Conservation (phyloP, 164 flowering plant species). For the grape (Vitis vinifera) region DNA sequence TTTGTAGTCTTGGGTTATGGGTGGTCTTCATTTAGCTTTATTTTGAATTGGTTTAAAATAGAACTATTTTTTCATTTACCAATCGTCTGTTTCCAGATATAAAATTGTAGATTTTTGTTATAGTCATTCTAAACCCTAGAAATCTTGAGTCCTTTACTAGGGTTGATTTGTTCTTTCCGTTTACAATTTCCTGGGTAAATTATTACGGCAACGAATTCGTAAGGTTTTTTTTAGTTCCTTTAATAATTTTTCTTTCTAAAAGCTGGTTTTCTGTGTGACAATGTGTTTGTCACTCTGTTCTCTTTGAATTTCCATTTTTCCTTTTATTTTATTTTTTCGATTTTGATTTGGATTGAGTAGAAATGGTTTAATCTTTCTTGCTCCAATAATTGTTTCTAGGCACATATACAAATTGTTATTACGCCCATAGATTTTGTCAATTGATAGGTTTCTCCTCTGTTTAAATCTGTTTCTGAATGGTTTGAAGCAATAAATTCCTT, state of each 20-base stretch:
- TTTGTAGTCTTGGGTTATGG: neutral
- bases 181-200: too few species aligned
- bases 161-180: too few species aligned
- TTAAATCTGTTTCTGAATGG: too few species aligned
- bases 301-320: neutral
- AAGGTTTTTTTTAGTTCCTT: neutral
- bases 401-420: neutral
- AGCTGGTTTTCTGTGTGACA: neutral
- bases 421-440: too few species aligned
- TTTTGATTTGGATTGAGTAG: neutral
- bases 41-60: neutral
- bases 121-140: too few species aligned
- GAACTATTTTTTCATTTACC: too few species aligned
- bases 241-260: neutral
- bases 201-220: neutral
- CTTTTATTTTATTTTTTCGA: too few species aligned
- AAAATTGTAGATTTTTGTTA: too few species aligned
- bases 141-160: too few species aligned
- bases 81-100: too few species aligned
- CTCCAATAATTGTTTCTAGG: neutral
- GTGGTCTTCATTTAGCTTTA: neutral
- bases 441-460: too few species aligned
- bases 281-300: neutral
- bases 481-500: too few species aligned
- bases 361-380: neutral